phyloP scores from a whole-genome alignment of 768 basidiomycete genomes.

The Leccinum longicurvipes region DNA sequence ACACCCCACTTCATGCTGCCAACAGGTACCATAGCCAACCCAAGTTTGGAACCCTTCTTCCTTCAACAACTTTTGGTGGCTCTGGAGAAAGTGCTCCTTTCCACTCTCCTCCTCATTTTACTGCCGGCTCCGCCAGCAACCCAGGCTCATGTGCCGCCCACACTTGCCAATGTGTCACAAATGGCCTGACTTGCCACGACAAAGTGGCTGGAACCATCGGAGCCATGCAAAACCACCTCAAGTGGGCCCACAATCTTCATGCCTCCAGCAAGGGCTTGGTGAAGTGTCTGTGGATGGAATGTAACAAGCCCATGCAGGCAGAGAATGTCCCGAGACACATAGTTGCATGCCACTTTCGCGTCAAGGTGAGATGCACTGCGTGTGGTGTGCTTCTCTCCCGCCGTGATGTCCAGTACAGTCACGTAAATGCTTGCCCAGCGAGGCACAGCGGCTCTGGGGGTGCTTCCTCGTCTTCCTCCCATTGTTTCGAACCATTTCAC shows the following conservation, averaged over 20 bases:
- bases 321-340: slow-evolving; percentile 23
- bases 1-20: not conserved
- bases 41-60: not conserved
- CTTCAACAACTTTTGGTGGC: not conserved
- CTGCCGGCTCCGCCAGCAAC: not conserved
- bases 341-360: slow-evolving; percentile 10
- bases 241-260: slow-evolving; percentile 2
- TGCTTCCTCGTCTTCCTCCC: not conserved
- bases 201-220: not conserved
- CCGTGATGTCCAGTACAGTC: slow-evolving; percentile 15
- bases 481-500: not conserved
- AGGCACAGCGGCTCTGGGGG: not conserved
- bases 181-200: slow-evolving; percentile 1
- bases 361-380: slow-evolving; percentile 4
- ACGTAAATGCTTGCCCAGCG: slow-evolving; percentile 11
- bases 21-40: not conserved
- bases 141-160: not conserved
- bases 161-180: slow-evolving; percentile 3
- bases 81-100: not conserved
- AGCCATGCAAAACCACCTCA: slow-evolving; percentile 18
- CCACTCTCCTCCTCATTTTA: not conserved
- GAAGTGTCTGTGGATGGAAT: slow-evolving; percentile 12
- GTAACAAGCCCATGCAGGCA: slow-evolving; percentile 2
- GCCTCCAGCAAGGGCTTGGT: slow-evolving; percentile 1
- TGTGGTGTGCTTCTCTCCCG: slow-evolving; percentile 21